Evolutionary conservation across 2,329 filamentous ascomycete species (phyloP), one percentile per base, ranked within the genome.

Genomic region (Fusarium udum): DNA sequence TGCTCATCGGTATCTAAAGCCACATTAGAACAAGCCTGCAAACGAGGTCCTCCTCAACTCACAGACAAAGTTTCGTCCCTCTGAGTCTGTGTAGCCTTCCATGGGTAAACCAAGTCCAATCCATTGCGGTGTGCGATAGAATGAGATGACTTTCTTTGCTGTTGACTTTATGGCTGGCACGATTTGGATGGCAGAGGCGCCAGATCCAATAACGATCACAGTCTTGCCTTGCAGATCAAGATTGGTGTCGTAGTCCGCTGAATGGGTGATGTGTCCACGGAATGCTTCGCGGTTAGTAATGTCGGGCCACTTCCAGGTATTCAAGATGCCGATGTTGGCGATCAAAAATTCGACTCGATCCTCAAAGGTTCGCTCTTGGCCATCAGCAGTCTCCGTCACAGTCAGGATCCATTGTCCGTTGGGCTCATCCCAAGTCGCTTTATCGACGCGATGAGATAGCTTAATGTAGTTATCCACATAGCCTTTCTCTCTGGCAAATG

Each of bases 191-290:
- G 86, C 87, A 2, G 86, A 87, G 24, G 87, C 83, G 6, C 87
- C 87, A 52, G 87, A 89, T 14, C 87, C 87, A 55, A 90, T 87
- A 13, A 89, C 82, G 2, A 84, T 86, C 10, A 89, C 84, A 0
- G 80, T 83, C 75, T 88, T 89, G 64, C 82, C 83, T 15, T 81
- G 74, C 52, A 84, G 82, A 58, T 87, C 83, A 40, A 88, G 85
- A 26, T 81, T 76, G 43, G 84, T 78, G 3, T 86, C 86, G 86
- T 87, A 89, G 43, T 79, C 79, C 6, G 87, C 87, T 14, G 84
- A 87, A 73, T 89, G 87, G 49, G 88, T 79, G 12, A 87, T 71
- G 9, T 83, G 77, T 34, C 87, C 87, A 37, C 83, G 74, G 70
- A 86, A 89, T n/a, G 78, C 75, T 20, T 85, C 69, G 7, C 87